Conservation (phyloP, 352 stramenopile species). For the Globisporangium cystogenes region DNA sequence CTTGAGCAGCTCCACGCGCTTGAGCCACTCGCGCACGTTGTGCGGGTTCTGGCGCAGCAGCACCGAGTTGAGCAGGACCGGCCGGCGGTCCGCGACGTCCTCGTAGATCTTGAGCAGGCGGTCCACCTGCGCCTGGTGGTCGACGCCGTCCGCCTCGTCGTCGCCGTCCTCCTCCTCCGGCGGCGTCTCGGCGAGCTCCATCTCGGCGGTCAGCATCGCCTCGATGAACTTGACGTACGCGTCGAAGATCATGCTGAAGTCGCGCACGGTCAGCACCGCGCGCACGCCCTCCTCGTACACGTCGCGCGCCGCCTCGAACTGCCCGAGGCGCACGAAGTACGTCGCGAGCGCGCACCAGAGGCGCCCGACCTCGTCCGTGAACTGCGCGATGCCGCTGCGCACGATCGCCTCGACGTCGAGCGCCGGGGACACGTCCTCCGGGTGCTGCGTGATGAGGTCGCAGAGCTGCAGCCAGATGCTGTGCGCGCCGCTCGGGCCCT, state of each 20-base stretch:
- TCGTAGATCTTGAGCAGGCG: slow-evolving; percentile 83
- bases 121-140: slow-evolving; percentile 70
- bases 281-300: slow-evolving; percentile 93
- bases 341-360: slow-evolving; percentile 98
- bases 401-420: slow-evolving; percentile 96
- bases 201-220: slow-evolving; percentile 94
- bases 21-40: slow-evolving; percentile 97
- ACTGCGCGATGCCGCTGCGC: slow-evolving; percentile 88
- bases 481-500: slow-evolving; percentile 71
- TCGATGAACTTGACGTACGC: slow-evolving; percentile 99
- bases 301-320: slow-evolving; percentile 96
- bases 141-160: slow-evolving; percentile 42
- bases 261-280: slow-evolving; percentile 79
- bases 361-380: slow-evolving; percentile 95
- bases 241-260: slow-evolving; percentile 99
- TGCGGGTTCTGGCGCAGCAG: slow-evolving; percentile 98
- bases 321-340: slow-evolving; percentile 95
- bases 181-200: slow-evolving; percentile 71
- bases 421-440: slow-evolving; percentile 75
- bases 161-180: slow-evolving; percentile 69
- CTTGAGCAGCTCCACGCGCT: slow-evolving; percentile 88
- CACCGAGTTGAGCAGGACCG: slow-evolving; percentile 94
- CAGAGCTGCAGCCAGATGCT: slow-evolving; percentile 98
- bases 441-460: slow-evolving; percentile 94
- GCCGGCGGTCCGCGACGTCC: slow-evolving; percentile 93